Evolutionary conservation across 495 filamentous ascomycete species (phyloP).

Genomic region (Penicillium alfredii): DNA sequence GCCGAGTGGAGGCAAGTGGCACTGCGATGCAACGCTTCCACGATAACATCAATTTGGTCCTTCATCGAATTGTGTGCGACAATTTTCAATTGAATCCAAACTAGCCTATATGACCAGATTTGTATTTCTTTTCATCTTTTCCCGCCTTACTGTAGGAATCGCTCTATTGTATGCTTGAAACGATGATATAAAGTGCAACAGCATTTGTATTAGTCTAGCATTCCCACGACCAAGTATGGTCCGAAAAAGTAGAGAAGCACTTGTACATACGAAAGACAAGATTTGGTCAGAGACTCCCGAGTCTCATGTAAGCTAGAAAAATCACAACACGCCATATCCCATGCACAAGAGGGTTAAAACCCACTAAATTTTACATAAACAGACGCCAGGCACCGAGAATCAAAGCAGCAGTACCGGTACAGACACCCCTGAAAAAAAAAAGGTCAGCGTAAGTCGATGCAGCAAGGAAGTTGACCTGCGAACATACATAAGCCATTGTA

Average conservation of each 20-base stretch:
- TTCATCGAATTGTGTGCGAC: no score
- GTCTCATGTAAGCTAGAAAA: constrained; percentile 13
- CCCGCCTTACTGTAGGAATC: no score
- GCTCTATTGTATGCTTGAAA: no score
- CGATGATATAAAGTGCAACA: no score
- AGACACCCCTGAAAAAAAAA: constrained; percentile 65
- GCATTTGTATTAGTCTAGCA: no score
- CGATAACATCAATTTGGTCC: no score
- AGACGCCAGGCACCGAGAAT: constrained; percentile 94
- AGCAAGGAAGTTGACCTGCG: constrained; percentile 1
- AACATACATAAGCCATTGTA: constrained; percentile 89
- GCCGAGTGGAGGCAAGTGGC: no score
- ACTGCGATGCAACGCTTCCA: no score
- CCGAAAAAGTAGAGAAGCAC: neutral
- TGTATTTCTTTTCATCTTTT: no score
- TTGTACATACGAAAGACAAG: constrained; percentile 14
- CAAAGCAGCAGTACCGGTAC: constrained; percentile 86
- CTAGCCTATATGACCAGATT: no score
- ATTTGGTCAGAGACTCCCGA: constrained; percentile 4
- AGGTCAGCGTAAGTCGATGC: constrained; percentile 19
- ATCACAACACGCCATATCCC: constrained; percentile 19
- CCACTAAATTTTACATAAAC: constrained; percentile 48
- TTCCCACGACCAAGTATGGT: no score
- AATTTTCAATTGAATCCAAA: no score
- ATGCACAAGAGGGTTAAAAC: constrained; percentile 14